Base-by-base conservation (phyloP, 2,329 filamentous ascomycete genomes). In the Epichloe sibirici region DNA sequence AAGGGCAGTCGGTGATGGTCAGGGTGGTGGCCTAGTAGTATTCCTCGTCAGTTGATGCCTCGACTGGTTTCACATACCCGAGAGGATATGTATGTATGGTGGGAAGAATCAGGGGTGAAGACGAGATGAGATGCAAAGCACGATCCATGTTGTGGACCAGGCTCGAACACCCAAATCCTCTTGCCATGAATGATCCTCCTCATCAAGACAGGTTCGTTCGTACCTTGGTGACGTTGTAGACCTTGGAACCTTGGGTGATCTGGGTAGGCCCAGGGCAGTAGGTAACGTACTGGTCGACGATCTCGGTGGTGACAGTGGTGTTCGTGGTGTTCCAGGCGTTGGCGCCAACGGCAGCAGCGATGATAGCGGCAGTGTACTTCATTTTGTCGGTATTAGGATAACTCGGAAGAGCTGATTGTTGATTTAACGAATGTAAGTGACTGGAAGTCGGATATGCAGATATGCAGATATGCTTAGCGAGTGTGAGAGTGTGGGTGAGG, bases 1-100 rank as follows among this genome's bases (percentile, higher is more conserved):
- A 86, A 61, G 82, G 79, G 77, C 83, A 85, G 76, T 84, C 74
- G 62, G 80, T 80, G 75, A 86, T 79, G 73, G 83, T 86, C 69
- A 86, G 69, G 67, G 81, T 83, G 67, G 81, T 83, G 66, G 83
- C 70, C 78, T 81, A 49, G 17, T 48, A 49, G 17, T 48, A 28
- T 9, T 21, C 13, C 23, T 23, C 21, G 48, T 54, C 37, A 51
- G 45, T 25, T 48, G 21, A 15, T 21, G 28, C 3, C 15, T 23
- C 34, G 34, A 34, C 34, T 17, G n/a, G 34, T 17, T 45, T 25
- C 11, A n/a, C 8, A 11, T 39, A 13, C n/a, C 13, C 42, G 25
- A 21, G 5, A 13, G 11, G 15, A 17, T 21, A 21, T 21, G 17
- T 21, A 2, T 2, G 17, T 6, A 4, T 11, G n/a, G 15, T 2